These are phyloP conservation scores for Fusarium cicatricum DNA, from an alignment of 2,329 filamentous ascomycete species.

Conservation along the genomic window DNA sequence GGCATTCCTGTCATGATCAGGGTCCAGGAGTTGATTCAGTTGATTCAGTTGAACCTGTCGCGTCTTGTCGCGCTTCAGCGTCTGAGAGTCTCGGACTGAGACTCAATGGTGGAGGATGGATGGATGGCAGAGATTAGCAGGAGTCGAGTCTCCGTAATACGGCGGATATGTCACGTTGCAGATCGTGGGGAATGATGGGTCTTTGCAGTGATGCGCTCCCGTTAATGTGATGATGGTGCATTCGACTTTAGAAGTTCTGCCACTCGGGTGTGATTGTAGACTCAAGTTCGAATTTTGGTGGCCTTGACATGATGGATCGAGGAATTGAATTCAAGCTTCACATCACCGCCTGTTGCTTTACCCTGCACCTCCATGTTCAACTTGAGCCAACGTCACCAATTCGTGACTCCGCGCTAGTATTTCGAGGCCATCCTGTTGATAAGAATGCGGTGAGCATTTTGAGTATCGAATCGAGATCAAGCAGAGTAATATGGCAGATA, in stretches of 20 bases:
- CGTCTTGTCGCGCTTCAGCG: not conserved
- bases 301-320: too few species aligned
- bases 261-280: not conserved
- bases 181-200: slow-evolving; percentile 16
- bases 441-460: slow-evolving; percentile 25
- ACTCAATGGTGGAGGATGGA: slow-evolving; percentile 1
- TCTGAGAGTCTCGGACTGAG: too few species aligned
- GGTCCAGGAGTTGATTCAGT: not conserved
- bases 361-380: too few species aligned
- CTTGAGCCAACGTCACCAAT: not conserved
- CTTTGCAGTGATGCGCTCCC: not conserved
- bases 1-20: slow-evolving; percentile 29
- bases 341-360: too few species aligned
- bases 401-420: too few species aligned
- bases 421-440: not conserved
- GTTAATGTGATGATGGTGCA: too few species aligned
- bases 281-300: too few species aligned
- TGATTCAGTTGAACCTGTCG: too few species aligned
- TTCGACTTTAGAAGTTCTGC: not conserved
- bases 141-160: not conserved
- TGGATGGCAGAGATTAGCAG: slow-evolving; percentile 14
- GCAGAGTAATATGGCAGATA: slow-evolving; percentile 6
- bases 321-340: too few species aligned
- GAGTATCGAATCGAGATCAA: slow-evolving; percentile 16
- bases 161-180: slow-evolving; percentile 19